These are phyloP conservation scores for Geotrichum macrosporum DNA, from an alignment of 1,139 yeast genomes.

Conservation along the genomic window DNA sequence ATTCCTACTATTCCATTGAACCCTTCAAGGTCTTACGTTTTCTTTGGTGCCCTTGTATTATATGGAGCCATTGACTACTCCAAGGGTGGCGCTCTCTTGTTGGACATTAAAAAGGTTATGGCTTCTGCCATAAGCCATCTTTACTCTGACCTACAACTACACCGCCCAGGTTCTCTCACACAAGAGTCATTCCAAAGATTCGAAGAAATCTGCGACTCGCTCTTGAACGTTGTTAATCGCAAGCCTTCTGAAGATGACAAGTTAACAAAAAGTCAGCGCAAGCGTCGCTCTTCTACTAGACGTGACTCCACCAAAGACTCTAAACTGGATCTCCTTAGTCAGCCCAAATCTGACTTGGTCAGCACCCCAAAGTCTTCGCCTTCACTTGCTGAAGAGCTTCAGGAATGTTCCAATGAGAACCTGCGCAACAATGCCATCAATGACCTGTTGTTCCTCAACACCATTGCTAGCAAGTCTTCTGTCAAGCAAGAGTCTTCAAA, in stretches of 20 bases:
- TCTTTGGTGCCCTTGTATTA: conserved; percentile 66
- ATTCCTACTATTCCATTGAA: conserved; percentile 62
- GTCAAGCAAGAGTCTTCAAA: neutral
- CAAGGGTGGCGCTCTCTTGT: conserved; percentile 75
- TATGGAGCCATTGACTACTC: conserved; percentile 78
- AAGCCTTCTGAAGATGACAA: conserved; percentile 7
- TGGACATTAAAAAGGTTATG: conserved; percentile 52
- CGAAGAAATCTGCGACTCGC: conserved; percentile 29
- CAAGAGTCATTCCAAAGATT: conserved; percentile 27
- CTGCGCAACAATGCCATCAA: conserved; percentile 19
- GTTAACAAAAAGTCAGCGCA: conserved; percentile 4
- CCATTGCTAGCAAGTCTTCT: conserved; percentile 9
- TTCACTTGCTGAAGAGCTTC: conserved; percentile 1
- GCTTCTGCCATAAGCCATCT: conserved; percentile 29
- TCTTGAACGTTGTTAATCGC: conserved; percentile 22
- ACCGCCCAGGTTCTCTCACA: conserved; percentile 30
- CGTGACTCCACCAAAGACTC: conserved; percentile 1
- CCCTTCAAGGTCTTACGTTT: conserved; percentile 61
- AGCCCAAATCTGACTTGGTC: neutral
- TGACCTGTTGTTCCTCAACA: conserved; percentile 19
- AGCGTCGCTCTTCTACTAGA: conserved; percentile 14
- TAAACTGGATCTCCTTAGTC: no score
- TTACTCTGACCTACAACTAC: conserved; percentile 29
- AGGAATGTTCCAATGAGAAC: conserved; percentile 6
- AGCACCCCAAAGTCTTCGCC: conserved; percentile 4